phyloP scores from a whole-genome alignment of 2,329 filamentous ascomycete species.

The Paecilomyces sp. region DNA sequence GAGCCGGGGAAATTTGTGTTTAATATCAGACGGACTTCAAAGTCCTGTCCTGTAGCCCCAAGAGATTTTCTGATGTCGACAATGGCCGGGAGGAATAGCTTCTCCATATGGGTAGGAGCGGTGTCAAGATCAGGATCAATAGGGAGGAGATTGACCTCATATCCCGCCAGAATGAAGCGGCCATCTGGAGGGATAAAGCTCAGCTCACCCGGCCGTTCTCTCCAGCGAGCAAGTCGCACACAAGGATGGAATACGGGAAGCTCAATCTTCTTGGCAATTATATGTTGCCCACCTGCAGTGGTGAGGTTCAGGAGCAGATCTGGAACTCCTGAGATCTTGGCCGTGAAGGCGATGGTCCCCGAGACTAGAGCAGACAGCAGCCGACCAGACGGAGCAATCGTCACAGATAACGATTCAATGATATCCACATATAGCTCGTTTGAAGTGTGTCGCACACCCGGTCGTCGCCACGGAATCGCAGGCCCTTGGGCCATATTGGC shows the following conservation, averaged over 20 bases:
- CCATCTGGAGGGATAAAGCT: constrained; percentile 95
- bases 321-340: constrained; percentile 89
- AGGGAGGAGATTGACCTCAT: constrained; percentile 85
- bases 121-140: constrained; percentile 54
- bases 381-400: constrained; percentile 80
- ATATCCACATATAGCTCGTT: constrained; percentile 97
- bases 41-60: constrained; percentile 69
- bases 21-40: constrained; percentile 74
- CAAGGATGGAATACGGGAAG: constrained; percentile 95
- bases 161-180: constrained; percentile 84
- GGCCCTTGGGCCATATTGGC: constrained; percentile 31
- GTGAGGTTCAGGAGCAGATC: constrained; percentile 78
- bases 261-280: constrained; percentile 67
- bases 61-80: constrained; percentile 77
- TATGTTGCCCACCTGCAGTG: constrained; percentile 72
- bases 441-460: constrained; percentile 89
- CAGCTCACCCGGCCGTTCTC: constrained; percentile 79
- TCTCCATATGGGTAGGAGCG: constrained; percentile 48
- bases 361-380: constrained; percentile 81
- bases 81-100: constrained; percentile 71
- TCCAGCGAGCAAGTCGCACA: constrained; percentile 84
- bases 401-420: constrained; percentile 81
- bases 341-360: constrained; percentile 89
- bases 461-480: constrained; percentile 77
- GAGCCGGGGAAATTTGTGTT: constrained; percentile 57